Percentiles rank a stretch among this genome's conserved stretches.
Conservation (phyloP, 306 rosid species). For the Spatholobus suberectus region DNA sequence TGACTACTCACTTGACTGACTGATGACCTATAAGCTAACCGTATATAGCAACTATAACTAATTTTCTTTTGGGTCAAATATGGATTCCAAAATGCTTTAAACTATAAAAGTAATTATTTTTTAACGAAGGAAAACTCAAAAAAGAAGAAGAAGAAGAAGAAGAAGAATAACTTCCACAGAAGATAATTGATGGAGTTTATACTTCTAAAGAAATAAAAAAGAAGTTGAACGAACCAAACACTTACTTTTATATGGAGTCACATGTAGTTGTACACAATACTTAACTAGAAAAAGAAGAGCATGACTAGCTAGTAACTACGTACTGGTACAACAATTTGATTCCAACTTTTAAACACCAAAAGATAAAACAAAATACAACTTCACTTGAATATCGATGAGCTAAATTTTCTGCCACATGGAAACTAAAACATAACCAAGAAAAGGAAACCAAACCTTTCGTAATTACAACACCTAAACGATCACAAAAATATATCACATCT, state of each 20-base stretch:
- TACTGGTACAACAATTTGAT: not conserved
- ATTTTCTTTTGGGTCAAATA: not conserved
- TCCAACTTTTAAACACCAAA: not conserved
- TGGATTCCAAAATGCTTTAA: not conserved
- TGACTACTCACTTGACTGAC: too few species aligned
- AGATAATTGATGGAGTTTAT: too few species aligned
- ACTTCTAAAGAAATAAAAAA: too few species aligned
- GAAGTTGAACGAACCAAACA: not conserved
- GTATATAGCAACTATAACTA: too few species aligned
- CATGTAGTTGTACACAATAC: not conserved
- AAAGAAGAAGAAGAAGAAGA: too few species aligned
- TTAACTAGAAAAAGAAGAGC: not conserved
- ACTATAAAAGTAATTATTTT: too few species aligned
- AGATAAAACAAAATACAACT: not conserved
- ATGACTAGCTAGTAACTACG: not conserved
- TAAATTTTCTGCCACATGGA: not conserved
- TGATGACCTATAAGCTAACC: too few species aligned
- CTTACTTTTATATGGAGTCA: too few species aligned
- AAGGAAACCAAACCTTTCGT: not conserved
- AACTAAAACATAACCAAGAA: not conserved
- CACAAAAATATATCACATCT: not conserved
- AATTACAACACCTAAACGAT: not conserved
- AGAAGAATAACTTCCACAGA: not conserved
- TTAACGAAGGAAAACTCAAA: not conserved
- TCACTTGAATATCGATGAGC: not conserved